phyloP scores from a whole-genome alignment of 768 basidiomycete genomes.

The Boletus sp. region DNA sequence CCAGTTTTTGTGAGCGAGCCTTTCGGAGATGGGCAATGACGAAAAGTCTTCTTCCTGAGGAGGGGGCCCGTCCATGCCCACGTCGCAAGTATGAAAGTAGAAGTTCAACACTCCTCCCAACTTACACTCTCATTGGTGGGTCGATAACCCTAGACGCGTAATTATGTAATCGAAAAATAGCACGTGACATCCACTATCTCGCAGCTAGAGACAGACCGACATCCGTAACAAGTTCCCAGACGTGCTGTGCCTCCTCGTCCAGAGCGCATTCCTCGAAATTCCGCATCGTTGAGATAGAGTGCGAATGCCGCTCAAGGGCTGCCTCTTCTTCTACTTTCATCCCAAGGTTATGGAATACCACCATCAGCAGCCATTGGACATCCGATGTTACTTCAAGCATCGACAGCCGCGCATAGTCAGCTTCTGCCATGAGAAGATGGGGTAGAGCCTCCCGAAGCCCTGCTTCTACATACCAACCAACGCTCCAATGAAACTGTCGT shows the following conservation, averaged over 20 bases:
- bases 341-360: constrained; percentile 70
- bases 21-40: constrained; percentile 68
- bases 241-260: constrained; percentile 52
- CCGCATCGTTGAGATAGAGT: constrained; percentile 41
- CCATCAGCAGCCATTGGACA: constrained; percentile 69
- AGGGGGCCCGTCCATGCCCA: constrained; percentile 83
- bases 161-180: constrained; percentile 24
- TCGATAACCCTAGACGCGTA: constrained; percentile 10
- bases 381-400: constrained; percentile 61
- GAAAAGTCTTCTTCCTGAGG: constrained; percentile 95
- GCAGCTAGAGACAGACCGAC: constrained; percentile 57
- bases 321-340: constrained; percentile 54
- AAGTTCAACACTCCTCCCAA: constrained; percentile 9
- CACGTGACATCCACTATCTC: constrained; percentile 30
- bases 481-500: constrained; percentile 14
- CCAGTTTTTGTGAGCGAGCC: constrained; percentile 96
- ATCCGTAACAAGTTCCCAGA: constrained; percentile 57
- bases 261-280: constrained; percentile 42
- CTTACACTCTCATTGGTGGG: not conserved
- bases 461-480: constrained; percentile 23
- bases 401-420: constrained; percentile 60
- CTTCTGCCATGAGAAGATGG: constrained; percentile 61
- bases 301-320: constrained; percentile 47
- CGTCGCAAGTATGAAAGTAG: constrained; percentile 6
- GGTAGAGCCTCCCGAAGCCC: constrained; percentile 54